Percentiles rank a stretch among this genome's conserved stretches.
Conservation (phyloP, 2,329 filamentous ascomycete genomes). For the Monosporascus sp. region DNA sequence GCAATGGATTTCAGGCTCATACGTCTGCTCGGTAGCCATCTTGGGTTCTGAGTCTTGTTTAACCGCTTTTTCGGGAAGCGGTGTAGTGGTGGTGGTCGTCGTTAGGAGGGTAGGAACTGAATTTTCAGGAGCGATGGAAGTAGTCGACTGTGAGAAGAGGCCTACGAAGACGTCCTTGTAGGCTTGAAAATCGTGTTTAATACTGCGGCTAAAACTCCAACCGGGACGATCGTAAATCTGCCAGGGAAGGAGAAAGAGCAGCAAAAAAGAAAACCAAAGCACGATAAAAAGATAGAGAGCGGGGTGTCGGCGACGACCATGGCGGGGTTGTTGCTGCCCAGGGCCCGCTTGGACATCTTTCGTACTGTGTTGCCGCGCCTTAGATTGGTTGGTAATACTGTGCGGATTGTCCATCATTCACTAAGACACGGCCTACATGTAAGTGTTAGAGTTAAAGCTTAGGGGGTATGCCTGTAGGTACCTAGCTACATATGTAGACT, state of each 20-base stretch:
- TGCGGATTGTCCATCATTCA: not conserved
- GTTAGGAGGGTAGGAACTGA: conserved; percentile 6
- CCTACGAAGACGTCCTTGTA: conserved; percentile 18
- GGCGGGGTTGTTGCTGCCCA: conserved; percentile 18
- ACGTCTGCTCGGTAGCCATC: conserved; percentile 29
- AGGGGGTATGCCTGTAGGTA: not conserved
- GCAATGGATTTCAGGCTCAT: conserved; percentile 6
- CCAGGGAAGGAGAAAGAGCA: conserved; percentile 25
- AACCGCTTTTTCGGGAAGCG: conserved; percentile 9
- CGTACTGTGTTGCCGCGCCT: not conserved
- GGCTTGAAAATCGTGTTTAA: conserved; percentile 18
- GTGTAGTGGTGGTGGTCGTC: conserved; percentile 3
- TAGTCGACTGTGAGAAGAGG: conserved; percentile 11
- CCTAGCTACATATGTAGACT: too few species aligned
- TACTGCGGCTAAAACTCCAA: conserved; percentile 20
- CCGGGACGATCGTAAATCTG: conserved; percentile 22
- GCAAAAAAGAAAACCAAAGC: conserved; percentile 22
- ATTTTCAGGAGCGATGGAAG: conserved; percentile 7
- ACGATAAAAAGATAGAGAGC: conserved; percentile 26
- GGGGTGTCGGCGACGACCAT: conserved; percentile 21
- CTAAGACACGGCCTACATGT: not conserved
- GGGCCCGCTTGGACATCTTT: conserved; percentile 6
- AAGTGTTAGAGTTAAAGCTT: too few species aligned
- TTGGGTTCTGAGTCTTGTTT: conserved; percentile 16
- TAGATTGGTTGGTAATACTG: not conserved